Conservation (phyloP, 257 asterid species). For the Haberlea rhodopensis region DNA sequence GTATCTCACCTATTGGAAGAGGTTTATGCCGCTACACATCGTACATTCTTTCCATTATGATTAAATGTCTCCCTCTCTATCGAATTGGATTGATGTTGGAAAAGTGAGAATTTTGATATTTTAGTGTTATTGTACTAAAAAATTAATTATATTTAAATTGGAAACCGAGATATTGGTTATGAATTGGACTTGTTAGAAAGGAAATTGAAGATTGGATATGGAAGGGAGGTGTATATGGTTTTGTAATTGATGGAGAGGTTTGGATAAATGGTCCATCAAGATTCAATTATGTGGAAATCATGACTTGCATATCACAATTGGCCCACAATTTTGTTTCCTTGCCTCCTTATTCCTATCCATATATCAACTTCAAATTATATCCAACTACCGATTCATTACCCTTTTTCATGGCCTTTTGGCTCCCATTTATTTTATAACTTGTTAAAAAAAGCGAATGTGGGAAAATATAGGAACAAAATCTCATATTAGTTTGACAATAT, state of each 20-base stretch:
- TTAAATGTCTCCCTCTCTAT: neutral
- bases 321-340: slow-evolving; percentile 9
- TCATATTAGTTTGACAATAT: too few relatives aligned
- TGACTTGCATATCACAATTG: slow-evolving; percentile 11
- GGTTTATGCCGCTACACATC: too few relatives aligned
- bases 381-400: slow-evolving; percentile 9
- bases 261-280: slow-evolving; percentile 6
- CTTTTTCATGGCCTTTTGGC: neutral
- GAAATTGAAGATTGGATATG: neutral
- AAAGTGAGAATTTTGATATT: neutral
- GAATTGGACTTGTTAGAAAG: too few relatives aligned
- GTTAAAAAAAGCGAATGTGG: neutral
- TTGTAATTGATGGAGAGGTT: neutral
- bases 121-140: neutral
- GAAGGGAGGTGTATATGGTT: too few relatives aligned
- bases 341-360: neutral
- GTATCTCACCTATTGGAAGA: too few relatives aligned
- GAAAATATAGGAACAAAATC: too few relatives aligned
- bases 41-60: neutral
- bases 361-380: slow-evolving; percentile 22
- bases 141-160: too few relatives aligned
- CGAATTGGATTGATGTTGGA: neutral
- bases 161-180: too few relatives aligned
- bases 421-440: neutral
- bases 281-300: neutral